Evolutionary conservation across 108 stramenopile species (phyloP), one percentile per base, ranked within the genome.

Genomic region (Hondaea fermentalgiana): DNA sequence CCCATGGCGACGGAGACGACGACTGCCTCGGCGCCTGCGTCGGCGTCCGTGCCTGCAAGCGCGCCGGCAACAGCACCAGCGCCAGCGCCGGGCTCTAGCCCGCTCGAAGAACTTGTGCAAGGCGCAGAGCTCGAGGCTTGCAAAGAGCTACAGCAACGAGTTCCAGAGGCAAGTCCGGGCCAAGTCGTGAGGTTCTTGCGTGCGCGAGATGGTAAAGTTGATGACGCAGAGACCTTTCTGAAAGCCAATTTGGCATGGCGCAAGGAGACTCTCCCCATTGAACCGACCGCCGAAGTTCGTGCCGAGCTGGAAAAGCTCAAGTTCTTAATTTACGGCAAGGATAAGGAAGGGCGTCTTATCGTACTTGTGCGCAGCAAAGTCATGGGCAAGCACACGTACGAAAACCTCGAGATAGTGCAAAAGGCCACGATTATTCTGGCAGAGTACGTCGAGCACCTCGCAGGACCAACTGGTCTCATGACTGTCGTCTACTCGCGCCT

Each of bases 341-440:
- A 83, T 28, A 83, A 83, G 51, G 23, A 83, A 17, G 76, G 76
- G 19, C 6, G 23, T 35, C 17, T 53, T 47, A 45, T 83, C 76
- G 51, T 83, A 0, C 14, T 53, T 47, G 76, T 83, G 10, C 76
- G 76, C 76, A 25, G 6, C 45, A 47, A 53, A 16, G 43, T 53
- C 45, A 83, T 83, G 76, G 76, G 76, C 5, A 83, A 83, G 51
- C 76, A 83, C 51, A 83, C 76, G 45, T 83, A 83, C 28, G 51
- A 47, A 16, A 4, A 83, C 28, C 10, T 83, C 51, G 28, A 53
- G 25, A 47, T 25, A 14, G 76, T 83, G 12, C 3, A 83, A 53
- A 12, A 83, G 49, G 12, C 76, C 45, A n/a, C 16, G 0, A 2
- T 83, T 35, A 17, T 53, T 23, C 6, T 83, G 19, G 76, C 76